phyloP scores from a whole-genome alignment of 2,329 filamentous ascomycete genomes.

The Hypoxylon sp. region DNA sequence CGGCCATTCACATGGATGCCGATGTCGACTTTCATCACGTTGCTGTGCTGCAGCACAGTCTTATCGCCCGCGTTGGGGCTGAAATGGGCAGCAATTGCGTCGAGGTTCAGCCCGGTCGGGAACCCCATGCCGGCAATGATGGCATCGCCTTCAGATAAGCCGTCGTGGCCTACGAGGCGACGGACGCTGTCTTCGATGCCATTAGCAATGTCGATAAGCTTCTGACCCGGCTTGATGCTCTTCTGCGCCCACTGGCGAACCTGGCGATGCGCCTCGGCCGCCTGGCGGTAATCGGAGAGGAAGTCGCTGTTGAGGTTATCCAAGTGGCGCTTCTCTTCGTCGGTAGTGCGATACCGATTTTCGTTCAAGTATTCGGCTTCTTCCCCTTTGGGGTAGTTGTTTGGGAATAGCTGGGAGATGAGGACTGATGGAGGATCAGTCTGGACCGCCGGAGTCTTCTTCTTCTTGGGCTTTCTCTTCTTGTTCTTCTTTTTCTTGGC shows the following conservation, averaged over 20 bases:
- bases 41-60: conserved; percentile 74
- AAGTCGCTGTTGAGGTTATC: conserved; percentile 85
- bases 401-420: conserved; percentile 78
- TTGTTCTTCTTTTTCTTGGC: conserved; percentile 83
- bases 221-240: conserved; percentile 83
- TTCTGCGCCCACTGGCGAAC: conserved; percentile 86
- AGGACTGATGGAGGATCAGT: conserved; percentile 81
- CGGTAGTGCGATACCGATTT: conserved; percentile 82
- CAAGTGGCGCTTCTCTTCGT: conserved; percentile 85
- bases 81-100: conserved; percentile 88
- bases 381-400: conserved; percentile 81
- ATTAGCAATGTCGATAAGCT: conserved; percentile 83
- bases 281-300: conserved; percentile 83
- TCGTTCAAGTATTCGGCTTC: conserved; percentile 82
- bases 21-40: conserved; percentile 87
- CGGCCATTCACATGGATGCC: conserved; percentile 83
- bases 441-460: conserved; percentile 75
- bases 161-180: conserved; percentile 79
- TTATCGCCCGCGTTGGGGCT: conserved; percentile 90
- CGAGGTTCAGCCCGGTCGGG: conserved; percentile 84
- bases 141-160: conserved; percentile 81
- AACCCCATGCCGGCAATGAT: conserved; percentile 87
- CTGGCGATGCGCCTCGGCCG: conserved; percentile 85
- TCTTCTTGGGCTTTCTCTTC: conserved; percentile 79
- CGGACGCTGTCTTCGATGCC: conserved; percentile 88